phyloP scores from a whole-genome alignment of 2,329 filamentous ascomycete species.

The Colletotrichum viniferum region DNA sequence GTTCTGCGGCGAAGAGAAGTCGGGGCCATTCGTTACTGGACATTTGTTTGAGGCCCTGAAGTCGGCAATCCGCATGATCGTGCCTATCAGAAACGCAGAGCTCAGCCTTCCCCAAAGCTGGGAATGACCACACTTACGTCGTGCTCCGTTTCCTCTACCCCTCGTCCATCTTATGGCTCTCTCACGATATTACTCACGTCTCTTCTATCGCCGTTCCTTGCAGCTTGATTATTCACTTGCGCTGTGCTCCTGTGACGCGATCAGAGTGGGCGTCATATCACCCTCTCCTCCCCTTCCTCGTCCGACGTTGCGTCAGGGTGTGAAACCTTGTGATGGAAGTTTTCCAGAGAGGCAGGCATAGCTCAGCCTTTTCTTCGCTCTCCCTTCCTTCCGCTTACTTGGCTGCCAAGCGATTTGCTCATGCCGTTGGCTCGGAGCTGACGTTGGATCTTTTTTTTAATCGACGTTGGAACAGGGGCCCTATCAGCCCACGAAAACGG shows the following conservation, averaged over 20 bases:
- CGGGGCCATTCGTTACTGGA: neutral
- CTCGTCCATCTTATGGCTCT: neutral
- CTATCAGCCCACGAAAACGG: conserved; percentile 7
- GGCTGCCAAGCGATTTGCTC: neutral
- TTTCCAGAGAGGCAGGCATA: neutral
- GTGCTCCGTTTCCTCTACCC: neutral
- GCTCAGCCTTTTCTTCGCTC: neutral
- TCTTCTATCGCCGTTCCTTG: neutral
- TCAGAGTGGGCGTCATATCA: neutral
- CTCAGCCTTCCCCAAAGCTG: neutral
- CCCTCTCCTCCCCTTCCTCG: neutral
- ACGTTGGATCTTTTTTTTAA: neutral
- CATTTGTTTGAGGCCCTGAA: neutral
- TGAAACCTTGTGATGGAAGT: neutral
- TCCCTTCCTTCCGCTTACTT: neutral
- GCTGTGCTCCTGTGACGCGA: conserved; percentile 8
- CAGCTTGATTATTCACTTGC: neutral
- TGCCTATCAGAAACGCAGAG: conserved; percentile 10
- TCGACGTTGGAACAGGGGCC: neutral
- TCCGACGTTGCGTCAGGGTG: neutral
- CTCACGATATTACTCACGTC: neutral
- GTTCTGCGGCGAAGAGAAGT: neutral
- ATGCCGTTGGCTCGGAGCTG: neutral
- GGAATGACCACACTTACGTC: neutral
- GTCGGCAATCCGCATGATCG: conserved; percentile 16